Base-by-base conservation (phyloP, 2,329 filamentous ascomycete species). In the Monilinia fructigena region DNA sequence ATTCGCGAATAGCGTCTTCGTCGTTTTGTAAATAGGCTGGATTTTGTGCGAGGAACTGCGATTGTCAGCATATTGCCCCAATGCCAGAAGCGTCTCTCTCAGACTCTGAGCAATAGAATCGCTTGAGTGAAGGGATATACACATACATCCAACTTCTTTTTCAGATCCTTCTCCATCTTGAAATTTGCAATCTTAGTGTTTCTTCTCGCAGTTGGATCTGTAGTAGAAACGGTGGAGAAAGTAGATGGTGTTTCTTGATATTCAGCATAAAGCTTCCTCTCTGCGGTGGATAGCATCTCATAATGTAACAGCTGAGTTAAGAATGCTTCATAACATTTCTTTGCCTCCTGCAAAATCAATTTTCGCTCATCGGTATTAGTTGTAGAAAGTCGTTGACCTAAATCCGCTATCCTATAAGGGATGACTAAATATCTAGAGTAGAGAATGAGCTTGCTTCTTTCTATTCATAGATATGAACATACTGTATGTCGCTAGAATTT, bases 121-220 rank as follows among this genome's bases (percentile, higher is more conserved):
- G 23, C 4, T n/a, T 40, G 23, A 8, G 4, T 35, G 3, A 11
- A 10, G 28, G 2, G 2, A 83, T 77, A 48, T 75, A 76, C 35
- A 72, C 78, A 54, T 77, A 88, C 86, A 77, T 92, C 91, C n/a
- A 98, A 82, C 77, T 90, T 93, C 71, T 87, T 83, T 78, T 92
- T 93, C 68, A 99, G 79, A 69, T 90, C 87, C 77, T 95, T 97
- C 77, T 98, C 95, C 62, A 91, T 86, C 73, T 86, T 88, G 79
- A 93, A 97, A 68, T 90, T 87, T 55, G 87, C 85, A 72, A 99
- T 96, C 79, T 98, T 99, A 56, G 88, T 86, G 66, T 93, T 89
- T 71, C 95, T 85, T 69, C 89, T 85, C 40, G 87, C 85, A 26
- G 88, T 85, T 4, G 91, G 85, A 77, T 91, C 76, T 31, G 81